phyloP scores from a whole-genome alignment of 2,329 filamentous ascomycete genomes.

The Sporothrix pallida region DNA sequence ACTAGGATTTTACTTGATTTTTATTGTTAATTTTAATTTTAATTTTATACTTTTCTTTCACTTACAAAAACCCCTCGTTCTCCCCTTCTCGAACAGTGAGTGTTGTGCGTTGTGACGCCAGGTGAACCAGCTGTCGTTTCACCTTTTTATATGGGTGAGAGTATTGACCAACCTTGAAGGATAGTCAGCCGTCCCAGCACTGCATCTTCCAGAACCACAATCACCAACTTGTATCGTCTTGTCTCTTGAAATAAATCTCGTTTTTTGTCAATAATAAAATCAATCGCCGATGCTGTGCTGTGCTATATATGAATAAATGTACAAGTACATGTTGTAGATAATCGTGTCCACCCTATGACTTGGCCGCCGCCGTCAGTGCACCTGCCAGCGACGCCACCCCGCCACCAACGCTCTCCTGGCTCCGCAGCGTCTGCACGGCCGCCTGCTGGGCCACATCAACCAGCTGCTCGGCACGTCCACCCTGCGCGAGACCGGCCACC shows the following conservation, averaged over 20 bases:
- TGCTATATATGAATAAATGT: neutral
- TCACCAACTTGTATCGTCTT: no score
- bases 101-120: no score
- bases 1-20: no score
- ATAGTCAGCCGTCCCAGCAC: no score
- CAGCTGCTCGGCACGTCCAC: conserved; percentile 62
- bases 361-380: conserved; percentile 38
- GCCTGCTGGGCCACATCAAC: conserved; percentile 83
- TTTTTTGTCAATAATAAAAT: neutral
- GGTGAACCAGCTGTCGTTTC: conserved; percentile 13
- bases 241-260: neutral
- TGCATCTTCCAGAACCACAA: no score
- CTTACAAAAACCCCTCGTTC: no score
- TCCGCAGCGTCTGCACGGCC: conserved; percentile 78
- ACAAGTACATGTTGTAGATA: neutral
- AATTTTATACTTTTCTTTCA: no score
- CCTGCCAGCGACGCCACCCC: conserved; percentile 39
- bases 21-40: no score
- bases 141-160: neutral
- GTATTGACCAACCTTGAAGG: neutral
- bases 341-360: neutral
- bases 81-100: no score
- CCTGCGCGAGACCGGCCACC: conserved; percentile 74
- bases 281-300: conserved; percentile 17
- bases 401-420: conserved; percentile 68